Evolutionary conservation across 1,284 basidiomycete species (phyloP), one percentile per base, ranked within the genome.

Genomic region (Austroboletus novae-zelandiae): DNA sequence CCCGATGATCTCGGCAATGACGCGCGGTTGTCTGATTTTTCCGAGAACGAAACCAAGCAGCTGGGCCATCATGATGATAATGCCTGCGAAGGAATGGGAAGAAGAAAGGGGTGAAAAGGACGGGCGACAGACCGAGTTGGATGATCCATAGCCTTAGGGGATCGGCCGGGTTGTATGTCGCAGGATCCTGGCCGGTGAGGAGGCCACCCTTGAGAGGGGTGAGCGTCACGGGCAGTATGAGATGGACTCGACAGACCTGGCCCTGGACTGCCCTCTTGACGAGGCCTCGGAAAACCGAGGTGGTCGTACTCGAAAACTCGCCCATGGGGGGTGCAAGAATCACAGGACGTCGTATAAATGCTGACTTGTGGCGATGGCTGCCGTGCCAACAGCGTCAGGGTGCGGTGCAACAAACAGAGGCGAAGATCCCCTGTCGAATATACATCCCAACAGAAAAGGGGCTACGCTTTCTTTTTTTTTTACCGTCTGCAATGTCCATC

Each of bases 111-210:
- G 14, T 2, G 14, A 4, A n/a, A 34, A 34, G 18, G n/a, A 37
- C 4, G 31, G 29, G 34, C 15, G 36, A 73, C 83, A 55, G 54
- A 86, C 89, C 84, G 43, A 91, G 77, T 78, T 94, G 93, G 50
- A 97, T 84, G 64, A 94, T 89, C 87, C 93, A 97, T 65, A 95
- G 70, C 18, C 89, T 82, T 55, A 97, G 71, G 7, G 94, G 94
- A 69, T 94, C 88, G 1, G 68, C 50, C 0, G 74, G 44, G 56
- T 88, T 83, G 71, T 83, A 82, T 2, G 66, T 63, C 1, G 86
- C 76, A 0, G 91, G 92, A 61, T 94, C 83, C 55, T 83, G 77
- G 11, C 86, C 85, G 37, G 74, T 83, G 40, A 93, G 66, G 45
- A 91, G 67, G n/a, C 86, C 87, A 18, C 84, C 85, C 84, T 89